Base-by-base conservation (phyloP, 2,329 filamentous ascomycete genomes). In the Verticillium albo-atrum region DNA sequence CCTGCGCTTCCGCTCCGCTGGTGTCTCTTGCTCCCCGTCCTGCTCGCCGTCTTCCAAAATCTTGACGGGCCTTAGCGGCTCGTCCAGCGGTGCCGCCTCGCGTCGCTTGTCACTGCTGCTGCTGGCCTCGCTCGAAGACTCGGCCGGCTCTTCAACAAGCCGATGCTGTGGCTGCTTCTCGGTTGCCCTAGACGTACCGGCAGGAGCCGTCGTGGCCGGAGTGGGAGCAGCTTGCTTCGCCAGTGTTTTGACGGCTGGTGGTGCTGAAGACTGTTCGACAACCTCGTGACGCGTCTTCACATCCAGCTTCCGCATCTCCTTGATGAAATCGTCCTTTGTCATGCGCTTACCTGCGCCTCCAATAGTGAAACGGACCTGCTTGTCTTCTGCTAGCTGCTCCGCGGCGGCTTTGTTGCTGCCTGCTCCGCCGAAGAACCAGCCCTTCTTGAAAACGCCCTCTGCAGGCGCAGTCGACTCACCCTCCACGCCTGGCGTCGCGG, bases 271-370 rank as follows among this genome's bases (percentile, higher is more conserved):
- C 58, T 78, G 75, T 37, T 83, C 79, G 4, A 85, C 74, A 2
- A 85, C 78, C 61, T 84, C 80, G 35, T 75, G 77, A 6, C 82
- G 81, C 15, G 87, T 85, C 67, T 85, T 85, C 26, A 84, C 83
- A 69, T 94, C 89, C 61, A 94, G 79, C 63, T 86, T 84, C 64
- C 87, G 85, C 68, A 95, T 87, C 69, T 91, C 86, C 54, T 82
- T 79, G 62, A 95, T 86, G 69, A 95, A 94, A 68, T 92, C 89
- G 4, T 88, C 85, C 74, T 93, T 93, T 62, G 83, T 92, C 84
- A 95, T 89, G 54, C 90, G 85, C 62, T 82, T 80, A 6, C 89
- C 89, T n/a, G 87, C 84, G 34, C 87, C 86, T 52, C 83, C 85
- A 63, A 94, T 89, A 1, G 88, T 92, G 73, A 93, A 94, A 15